Evolutionary conservation across 1,284 basidiomycete genomes (phyloP).

Genomic region (Malassezia sympodialis): DNA sequence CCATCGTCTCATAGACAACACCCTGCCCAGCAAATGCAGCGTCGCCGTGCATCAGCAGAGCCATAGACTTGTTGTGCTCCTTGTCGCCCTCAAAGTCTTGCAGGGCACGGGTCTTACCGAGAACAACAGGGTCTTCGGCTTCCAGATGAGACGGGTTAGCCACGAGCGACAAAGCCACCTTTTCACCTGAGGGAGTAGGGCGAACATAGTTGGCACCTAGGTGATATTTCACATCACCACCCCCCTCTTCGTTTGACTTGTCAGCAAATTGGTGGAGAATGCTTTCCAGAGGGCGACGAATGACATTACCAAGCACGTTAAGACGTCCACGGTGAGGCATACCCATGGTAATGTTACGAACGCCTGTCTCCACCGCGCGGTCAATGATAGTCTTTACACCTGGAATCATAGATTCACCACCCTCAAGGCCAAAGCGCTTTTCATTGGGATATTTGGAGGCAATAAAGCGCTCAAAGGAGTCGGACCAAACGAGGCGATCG

Average conservation of each 20-base stretch:
- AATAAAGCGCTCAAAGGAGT: slow-evolving; percentile 97
- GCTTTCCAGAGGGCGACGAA: slow-evolving; percentile 93
- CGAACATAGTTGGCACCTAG: slow-evolving; percentile 97
- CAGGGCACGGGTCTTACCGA: slow-evolving; percentile 92
- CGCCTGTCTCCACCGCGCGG: slow-evolving; percentile 87
- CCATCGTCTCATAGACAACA: slow-evolving; percentile 98
- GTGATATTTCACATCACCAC: slow-evolving; percentile 98
- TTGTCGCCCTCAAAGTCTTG: slow-evolving; percentile 91
- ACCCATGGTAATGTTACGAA: slow-evolving; percentile 91
- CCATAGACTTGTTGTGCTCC: slow-evolving; percentile 56
- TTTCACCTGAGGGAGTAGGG: slow-evolving; percentile 94
- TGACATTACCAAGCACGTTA: slow-evolving; percentile 95
- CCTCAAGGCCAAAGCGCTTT: slow-evolving; percentile 98
- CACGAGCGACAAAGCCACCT: slow-evolving; percentile 90
- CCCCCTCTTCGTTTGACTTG: slow-evolving; percentile 51
- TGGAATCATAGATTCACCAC: slow-evolving; percentile 91
- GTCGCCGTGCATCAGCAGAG: slow-evolving; percentile 90
- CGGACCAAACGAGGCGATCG: slow-evolving; percentile 98
- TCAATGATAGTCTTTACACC: slow-evolving; percentile 98
- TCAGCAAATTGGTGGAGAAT: slow-evolving; percentile 93
- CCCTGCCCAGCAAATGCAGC: slow-evolving; percentile 98
- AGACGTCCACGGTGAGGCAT: slow-evolving; percentile 99
- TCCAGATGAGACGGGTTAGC: slow-evolving; percentile 98
- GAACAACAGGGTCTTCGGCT: slow-evolving; percentile 91
- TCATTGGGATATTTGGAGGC: slow-evolving; percentile 98